Percentiles rank a stretch among this genome's conserved stretches.
Evolutionary conservation across 805 yeast species (phyloP).

Genomic region (Candida manassasensis): DNA sequence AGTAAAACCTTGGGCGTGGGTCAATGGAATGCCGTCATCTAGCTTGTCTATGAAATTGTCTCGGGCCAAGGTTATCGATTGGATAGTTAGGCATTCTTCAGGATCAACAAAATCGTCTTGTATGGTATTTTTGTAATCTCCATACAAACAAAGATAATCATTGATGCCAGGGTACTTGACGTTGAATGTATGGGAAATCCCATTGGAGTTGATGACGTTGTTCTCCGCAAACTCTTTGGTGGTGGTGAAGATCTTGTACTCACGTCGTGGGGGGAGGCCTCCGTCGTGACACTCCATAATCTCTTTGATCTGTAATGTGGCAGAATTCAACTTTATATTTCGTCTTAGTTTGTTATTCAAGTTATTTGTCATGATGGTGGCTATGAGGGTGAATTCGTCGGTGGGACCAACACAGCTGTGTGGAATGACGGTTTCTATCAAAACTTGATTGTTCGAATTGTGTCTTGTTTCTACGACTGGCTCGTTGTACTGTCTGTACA

Average conservation of each 20-base stretch:
- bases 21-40: conserved; percentile 36
- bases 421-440: conserved; percentile 44
- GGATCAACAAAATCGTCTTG: not conserved
- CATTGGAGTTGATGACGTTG: conserved; percentile 22
- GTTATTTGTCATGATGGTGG: conserved; percentile 40
- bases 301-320: conserved; percentile 49
- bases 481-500: conserved; percentile 51
- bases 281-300: conserved; percentile 50
- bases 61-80: conserved; percentile 8
- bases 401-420: conserved; percentile 55
- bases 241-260: conserved; percentile 33
- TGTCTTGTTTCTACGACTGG: conserved; percentile 40
- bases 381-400: conserved; percentile 40
- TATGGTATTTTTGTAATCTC: conserved; percentile 1
- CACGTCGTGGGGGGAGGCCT: conserved; percentile 46
- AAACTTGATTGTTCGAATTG: conserved; percentile 46
- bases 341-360: conserved; percentile 24
- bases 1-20: conserved; percentile 49
- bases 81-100: conserved; percentile 7
- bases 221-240: conserved; percentile 22
- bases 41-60: conserved; percentile 13
- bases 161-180: conserved; percentile 31
- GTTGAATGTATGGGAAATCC: conserved; percentile 19
- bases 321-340: conserved; percentile 37
- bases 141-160: conserved; percentile 28